phyloP scores from a whole-genome alignment of 805 yeast species.

The Scheffersomyces stipitis region DNA sequence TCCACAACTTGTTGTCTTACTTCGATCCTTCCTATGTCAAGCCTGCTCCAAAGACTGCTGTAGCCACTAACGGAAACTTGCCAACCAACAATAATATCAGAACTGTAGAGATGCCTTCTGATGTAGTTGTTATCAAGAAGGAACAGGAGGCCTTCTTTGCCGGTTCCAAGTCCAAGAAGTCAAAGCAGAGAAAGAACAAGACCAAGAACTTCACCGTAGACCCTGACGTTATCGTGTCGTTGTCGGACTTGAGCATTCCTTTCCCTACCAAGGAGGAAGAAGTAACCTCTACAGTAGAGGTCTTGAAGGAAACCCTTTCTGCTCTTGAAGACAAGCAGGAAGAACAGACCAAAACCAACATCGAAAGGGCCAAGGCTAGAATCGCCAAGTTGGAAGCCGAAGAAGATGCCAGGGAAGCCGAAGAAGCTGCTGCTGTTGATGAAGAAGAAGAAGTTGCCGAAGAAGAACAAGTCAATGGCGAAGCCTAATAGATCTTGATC shows the following conservation, averaged over 20 bases:
- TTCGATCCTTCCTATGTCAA: constrained; percentile 80
- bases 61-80: constrained; percentile 18
- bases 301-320: constrained; percentile 69
- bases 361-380: constrained; percentile 74
- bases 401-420: constrained; percentile 21
- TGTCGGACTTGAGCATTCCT: constrained; percentile 72
- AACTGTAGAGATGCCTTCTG: constrained; percentile 61
- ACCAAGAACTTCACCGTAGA: constrained; percentile 67
- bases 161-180: constrained; percentile 42
- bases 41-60: constrained; percentile 39
- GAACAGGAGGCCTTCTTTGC: constrained; percentile 61
- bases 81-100: constrained; percentile 32
- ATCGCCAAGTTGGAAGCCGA: constrained; percentile 64
- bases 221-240: constrained; percentile 72
- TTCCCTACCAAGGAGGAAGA: constrained; percentile 79
- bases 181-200: constrained; percentile 55
- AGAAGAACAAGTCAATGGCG: not conserved
- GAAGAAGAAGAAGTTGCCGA: constrained; percentile 37
- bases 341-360: constrained; percentile 73
- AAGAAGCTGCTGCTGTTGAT: constrained; percentile 22
- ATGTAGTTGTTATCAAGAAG: constrained; percentile 61
- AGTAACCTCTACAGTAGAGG: constrained; percentile 59
- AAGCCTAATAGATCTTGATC: too few relatives aligned
- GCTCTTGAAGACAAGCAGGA: constrained; percentile 73
- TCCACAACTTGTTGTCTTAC: constrained; percentile 67